Percentiles rank a stretch among this genome's conserved stretches.
Evolutionary conservation across 257 asterid genomes (phyloP).

Genomic region (Solanum virginianum): DNA sequence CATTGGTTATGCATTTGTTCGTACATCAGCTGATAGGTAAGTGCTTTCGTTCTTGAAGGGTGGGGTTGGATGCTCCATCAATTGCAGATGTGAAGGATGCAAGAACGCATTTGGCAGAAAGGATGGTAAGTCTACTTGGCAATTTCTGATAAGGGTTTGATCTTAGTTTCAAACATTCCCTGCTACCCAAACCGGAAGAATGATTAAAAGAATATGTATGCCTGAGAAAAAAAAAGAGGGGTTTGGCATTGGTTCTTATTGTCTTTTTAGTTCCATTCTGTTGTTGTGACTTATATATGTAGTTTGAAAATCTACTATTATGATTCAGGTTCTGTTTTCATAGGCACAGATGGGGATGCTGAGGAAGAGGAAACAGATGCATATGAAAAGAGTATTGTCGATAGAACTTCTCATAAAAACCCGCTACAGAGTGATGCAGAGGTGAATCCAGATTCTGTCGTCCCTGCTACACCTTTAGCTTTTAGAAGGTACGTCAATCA

Average conservation of each 20-base stretch:
- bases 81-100: constrained; percentile 96
- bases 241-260: neutral
- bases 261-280: neutral
- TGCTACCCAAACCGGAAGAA: neutral
- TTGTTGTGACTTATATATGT: neutral
- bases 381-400: constrained; percentile 18
- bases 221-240: neutral
- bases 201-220: neutral
- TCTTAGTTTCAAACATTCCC: neutral
- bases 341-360: constrained; percentile 45
- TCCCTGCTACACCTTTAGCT: constrained; percentile 59
- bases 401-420: constrained; percentile 21
- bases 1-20: neutral
- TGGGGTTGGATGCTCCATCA: constrained; percentile 91
- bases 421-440: constrained; percentile 27
- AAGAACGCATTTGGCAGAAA: constrained; percentile 83
- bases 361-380: constrained; percentile 58
- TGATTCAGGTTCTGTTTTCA: constrained; percentile 20
- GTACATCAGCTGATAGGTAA: constrained; percentile 16
- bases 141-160: neutral
- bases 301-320: neutral
- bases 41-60: constrained; percentile 32
- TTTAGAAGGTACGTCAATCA: constrained; percentile 37
- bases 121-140: constrained; percentile 44
- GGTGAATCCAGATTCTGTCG: constrained; percentile 34